Conservation (phyloP, 148 eudicot genomes). For the Pouteria glomerata region DNA sequence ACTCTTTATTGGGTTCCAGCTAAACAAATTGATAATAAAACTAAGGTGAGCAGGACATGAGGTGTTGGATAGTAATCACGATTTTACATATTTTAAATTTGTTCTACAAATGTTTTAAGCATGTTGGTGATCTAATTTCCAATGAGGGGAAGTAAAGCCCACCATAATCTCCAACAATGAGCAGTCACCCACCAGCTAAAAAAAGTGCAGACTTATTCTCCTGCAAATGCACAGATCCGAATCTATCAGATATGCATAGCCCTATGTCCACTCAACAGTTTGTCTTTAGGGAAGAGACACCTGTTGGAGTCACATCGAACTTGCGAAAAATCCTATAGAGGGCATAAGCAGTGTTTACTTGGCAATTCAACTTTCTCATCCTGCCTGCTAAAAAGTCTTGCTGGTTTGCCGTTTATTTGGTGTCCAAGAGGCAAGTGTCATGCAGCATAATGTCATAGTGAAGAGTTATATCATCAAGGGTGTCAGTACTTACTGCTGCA, state of each 20-base stretch:
- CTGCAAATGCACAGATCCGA: not conserved
- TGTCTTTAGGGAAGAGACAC: not conserved
- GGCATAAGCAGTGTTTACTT: not conserved
- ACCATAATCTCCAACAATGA: not conserved
- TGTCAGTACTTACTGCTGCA: slow-evolving; percentile 70
- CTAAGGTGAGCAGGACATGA: not conserved
- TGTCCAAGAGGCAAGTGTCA: not conserved
- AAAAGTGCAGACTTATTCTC: not conserved
- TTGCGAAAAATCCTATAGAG: not conserved
- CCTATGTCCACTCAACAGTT: not conserved
- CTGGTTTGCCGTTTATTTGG: too few species aligned
- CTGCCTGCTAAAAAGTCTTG: not conserved
- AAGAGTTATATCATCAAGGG: slow-evolving; percentile 1
- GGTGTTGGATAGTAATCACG: too few species aligned
- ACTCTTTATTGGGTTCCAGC: not conserved
- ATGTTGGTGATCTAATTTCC: too few species aligned
- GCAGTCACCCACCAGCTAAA: not conserved
- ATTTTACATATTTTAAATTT: too few species aligned
- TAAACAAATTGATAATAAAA: not conserved
- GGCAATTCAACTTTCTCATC: not conserved
- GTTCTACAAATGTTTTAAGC: too few species aligned
- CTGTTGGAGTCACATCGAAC: not conserved
- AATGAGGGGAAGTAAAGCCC: too few species aligned
- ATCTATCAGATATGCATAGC: not conserved
- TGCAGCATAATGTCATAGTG: not conserved